Evolutionary conservation across 305 asterid genomes (phyloP).

Genomic region (Petunia hybrid): DNA sequence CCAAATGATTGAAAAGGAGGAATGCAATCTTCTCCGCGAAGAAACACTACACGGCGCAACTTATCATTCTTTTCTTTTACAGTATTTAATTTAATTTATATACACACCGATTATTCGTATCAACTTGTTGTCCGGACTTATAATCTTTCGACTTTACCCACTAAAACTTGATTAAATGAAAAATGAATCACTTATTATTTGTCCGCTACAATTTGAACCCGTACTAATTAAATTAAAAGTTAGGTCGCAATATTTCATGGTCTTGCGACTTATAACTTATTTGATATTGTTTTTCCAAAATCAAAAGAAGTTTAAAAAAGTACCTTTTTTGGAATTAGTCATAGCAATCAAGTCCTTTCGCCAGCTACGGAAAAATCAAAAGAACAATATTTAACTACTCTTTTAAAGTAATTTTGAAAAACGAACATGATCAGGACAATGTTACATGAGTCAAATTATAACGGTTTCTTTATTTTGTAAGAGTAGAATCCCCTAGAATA

Average conservation of each 20-base stretch:
- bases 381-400: neutral
- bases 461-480: neutral
- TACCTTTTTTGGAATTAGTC: neutral
- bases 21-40: slow-evolving; percentile 20
- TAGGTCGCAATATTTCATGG: too few relatives aligned
- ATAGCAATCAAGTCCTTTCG: neutral
- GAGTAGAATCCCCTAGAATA: neutral
- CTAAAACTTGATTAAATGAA: too few relatives aligned
- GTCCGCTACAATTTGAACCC: too few relatives aligned
- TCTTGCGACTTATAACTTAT: too few relatives aligned
- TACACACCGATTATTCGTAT: too few relatives aligned
- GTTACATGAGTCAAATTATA: neutral
- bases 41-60: slow-evolving; percentile 4
- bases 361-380: neutral
- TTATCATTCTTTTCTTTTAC: neutral
- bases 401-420: neutral
- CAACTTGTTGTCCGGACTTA: too few relatives aligned
- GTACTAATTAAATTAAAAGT: too few relatives aligned
- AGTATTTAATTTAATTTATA: too few relatives aligned
- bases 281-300: too few relatives aligned
- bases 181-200: too few relatives aligned
- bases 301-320: too few relatives aligned
- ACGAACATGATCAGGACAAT: slow-evolving; percentile 22
- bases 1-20: neutral
- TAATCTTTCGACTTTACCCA: too few relatives aligned